These are phyloP conservation scores for Mrakia frigida DNA, from an alignment of 768 basidiomycete genomes.

Conservation along the genomic window DNA sequence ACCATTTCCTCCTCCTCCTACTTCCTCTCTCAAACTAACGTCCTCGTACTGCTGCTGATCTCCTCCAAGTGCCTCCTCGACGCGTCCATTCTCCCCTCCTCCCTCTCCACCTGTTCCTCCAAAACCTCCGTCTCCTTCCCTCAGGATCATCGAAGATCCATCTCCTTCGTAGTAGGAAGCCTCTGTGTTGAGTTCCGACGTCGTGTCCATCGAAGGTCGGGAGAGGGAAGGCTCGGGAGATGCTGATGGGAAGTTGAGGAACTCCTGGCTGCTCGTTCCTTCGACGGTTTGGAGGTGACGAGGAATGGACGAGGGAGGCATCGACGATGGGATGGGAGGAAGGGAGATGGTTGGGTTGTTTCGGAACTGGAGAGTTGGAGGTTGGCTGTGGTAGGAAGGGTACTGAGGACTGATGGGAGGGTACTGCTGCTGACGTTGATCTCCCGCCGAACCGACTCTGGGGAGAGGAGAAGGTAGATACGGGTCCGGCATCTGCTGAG, in stretches of 20 bases:
- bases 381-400: no score
- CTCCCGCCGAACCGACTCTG: neutral
- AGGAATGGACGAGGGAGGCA: neutral
- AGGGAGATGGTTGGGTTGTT: neutral
- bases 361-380: neutral
- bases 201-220: neutral
- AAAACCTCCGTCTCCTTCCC: no score
- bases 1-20: no score
- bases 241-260: neutral
- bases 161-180: neutral
- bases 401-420: neutral
- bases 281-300: neutral
- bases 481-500: neutral
- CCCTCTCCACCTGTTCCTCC: no score
- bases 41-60: no score
- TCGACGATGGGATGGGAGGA: neutral
- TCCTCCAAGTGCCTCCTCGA: no score
- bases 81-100: no score
- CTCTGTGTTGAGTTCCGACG: neutral
- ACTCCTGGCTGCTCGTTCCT: neutral
- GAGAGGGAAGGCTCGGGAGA: neutral
- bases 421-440: neutral
- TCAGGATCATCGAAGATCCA: neutral
- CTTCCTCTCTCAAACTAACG: no score
- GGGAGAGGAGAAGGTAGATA: neutral